These are phyloP conservation scores for Sordariomycetes sp. DNA, from an alignment of 2,329 filamentous ascomycete genomes.

Conservation along the genomic window DNA sequence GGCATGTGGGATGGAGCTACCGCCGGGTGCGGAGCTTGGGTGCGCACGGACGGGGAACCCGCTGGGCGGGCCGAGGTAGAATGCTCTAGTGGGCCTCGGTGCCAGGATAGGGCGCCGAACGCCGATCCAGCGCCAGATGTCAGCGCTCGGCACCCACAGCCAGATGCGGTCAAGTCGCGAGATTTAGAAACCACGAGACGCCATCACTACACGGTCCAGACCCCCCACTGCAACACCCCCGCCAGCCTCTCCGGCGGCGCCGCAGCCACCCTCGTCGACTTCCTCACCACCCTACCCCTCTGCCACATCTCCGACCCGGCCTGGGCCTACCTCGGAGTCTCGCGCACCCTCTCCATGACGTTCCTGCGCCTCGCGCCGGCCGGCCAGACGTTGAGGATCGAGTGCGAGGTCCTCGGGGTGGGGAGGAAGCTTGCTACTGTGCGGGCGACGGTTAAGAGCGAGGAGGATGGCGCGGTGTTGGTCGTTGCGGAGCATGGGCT, in stretches of 20 bases:
- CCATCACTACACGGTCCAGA: conserved; percentile 28
- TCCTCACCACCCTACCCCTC: conserved; percentile 46
- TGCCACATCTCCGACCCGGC: conserved; percentile 35
- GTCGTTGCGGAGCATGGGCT: conserved; percentile 53
- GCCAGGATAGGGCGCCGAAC: no score
- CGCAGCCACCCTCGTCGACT: conserved; percentile 54
- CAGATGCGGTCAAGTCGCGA: no score
- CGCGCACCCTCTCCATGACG: conserved; percentile 50
- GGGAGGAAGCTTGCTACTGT: conserved; percentile 41
- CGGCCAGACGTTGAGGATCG: conserved; percentile 36
- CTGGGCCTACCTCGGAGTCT: conserved; percentile 50
- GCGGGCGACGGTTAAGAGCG: conserved; percentile 38
- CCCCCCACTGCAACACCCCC: conserved; percentile 36
- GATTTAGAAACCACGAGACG: no score
- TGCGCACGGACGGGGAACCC: neutral
- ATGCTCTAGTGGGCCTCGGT: neutral
- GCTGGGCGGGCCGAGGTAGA: neutral
- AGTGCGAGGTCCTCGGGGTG: conserved; percentile 42
- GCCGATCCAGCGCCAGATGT: no score
- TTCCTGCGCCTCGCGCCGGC: conserved; percentile 49
- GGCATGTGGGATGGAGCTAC: neutral
- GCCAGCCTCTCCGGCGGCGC: conserved; percentile 49
- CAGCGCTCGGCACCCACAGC: no score
- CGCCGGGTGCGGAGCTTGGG: neutral
- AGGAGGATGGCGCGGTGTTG: conserved; percentile 36